These are phyloP conservation scores for Stachybotrys echinatus DNA, from an alignment of 2,329 filamentous ascomycete species.

Conservation along the genomic window DNA sequence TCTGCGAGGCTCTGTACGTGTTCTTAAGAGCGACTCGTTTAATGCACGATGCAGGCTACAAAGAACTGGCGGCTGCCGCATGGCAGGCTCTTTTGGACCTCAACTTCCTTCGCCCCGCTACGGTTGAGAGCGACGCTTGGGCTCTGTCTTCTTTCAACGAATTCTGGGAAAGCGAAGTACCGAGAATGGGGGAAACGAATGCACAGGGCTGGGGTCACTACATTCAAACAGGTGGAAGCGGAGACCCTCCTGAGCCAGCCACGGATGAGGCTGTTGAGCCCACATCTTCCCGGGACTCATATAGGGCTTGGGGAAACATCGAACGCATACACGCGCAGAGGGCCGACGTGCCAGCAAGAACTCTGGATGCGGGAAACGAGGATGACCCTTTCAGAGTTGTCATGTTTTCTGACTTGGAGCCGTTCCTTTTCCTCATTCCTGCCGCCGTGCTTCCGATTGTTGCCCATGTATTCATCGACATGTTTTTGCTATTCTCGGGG, in stretches of 20 bases:
- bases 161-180: conserved; percentile 84
- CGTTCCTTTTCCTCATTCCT: conserved; percentile 53
- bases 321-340: conserved; percentile 47
- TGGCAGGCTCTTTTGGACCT: conserved; percentile 83
- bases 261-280: conserved; percentile 6
- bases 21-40: conserved; percentile 71
- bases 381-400: conserved; percentile 82
- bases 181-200: conserved; percentile 68
- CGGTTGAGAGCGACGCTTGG: conserved; percentile 16
- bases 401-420: conserved; percentile 70
- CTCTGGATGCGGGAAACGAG: conserved; percentile 67
- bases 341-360: conserved; percentile 62
- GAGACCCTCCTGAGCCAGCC: conserved; percentile 34
- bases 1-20: conserved; percentile 52
- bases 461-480: conserved; percentile 53
- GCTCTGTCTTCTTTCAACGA: conserved; percentile 48
- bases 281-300: conserved; percentile 34
- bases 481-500: conserved; percentile 64
- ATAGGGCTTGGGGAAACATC: conserved; percentile 43
- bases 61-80: conserved; percentile 68
- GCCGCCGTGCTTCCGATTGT: conserved; percentile 24
- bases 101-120: conserved; percentile 54
- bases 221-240: conserved; percentile 25
- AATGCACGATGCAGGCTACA: conserved; percentile 70
- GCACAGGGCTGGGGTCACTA: conserved; percentile 67